Evolutionary conservation across 345 rosid genomes (phyloP).

Genomic region (Erucastrum elatum): DNA sequence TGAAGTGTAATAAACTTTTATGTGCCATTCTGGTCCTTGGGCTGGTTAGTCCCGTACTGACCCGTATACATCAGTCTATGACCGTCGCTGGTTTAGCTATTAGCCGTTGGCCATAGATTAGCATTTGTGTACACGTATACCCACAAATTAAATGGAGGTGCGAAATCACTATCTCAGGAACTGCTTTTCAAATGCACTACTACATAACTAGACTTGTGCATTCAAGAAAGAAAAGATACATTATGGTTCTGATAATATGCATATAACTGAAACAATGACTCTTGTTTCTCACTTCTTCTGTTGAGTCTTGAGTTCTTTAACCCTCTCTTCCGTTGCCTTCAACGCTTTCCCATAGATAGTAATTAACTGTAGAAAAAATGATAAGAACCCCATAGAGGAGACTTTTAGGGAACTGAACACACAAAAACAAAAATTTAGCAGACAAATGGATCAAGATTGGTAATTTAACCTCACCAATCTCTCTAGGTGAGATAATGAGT

Average conservation of each 20-base stretch:
- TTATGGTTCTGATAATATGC: too few species aligned
- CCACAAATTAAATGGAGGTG: too few species aligned
- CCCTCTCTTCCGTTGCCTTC: constrained; percentile 76
- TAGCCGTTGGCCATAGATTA: too few species aligned
- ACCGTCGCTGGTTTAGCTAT: neutral
- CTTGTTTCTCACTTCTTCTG: constrained; percentile 39
- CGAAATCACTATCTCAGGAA: too few species aligned
- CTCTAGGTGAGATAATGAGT: constrained; percentile 57
- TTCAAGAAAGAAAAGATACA: too few species aligned
- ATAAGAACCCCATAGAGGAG: neutral
- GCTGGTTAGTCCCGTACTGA: neutral
- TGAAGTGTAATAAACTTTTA: neutral
- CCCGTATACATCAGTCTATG: neutral
- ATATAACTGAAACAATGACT: neutral
- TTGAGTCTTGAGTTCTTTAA: constrained; percentile 76
- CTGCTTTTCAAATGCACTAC: too few species aligned
- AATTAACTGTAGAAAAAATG: constrained; percentile 56
- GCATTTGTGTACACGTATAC: too few species aligned
- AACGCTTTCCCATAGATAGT: constrained; percentile 68
- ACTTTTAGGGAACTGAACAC: neutral
- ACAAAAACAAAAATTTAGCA: constrained; percentile 7
- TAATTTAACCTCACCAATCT: constrained; percentile 71
- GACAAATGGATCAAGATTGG: constrained; percentile 6
- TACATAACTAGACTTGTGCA: too few species aligned
- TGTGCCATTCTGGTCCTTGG: constrained; percentile 1